Conservation (phyloP, 208 protist species). For the Kentomonas sorsogonicus region DNA sequence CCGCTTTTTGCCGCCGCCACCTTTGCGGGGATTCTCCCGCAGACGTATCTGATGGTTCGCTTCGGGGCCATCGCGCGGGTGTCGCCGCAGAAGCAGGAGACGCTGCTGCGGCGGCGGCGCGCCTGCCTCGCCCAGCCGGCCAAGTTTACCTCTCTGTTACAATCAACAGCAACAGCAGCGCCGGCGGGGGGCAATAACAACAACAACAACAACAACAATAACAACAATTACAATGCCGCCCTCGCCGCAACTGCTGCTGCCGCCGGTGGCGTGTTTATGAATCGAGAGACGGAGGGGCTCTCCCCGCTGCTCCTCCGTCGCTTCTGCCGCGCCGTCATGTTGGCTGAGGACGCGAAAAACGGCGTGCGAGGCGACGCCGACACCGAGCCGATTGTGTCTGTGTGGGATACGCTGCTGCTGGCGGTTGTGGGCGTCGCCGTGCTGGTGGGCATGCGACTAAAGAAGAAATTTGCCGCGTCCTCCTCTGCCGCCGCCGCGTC, state of each 20-base stretch:
- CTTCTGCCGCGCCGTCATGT: no score
- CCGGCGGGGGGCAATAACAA: neutral
- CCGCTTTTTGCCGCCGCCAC: conserved; percentile 72
- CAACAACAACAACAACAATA: neutral
- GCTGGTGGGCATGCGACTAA: conserved; percentile 27
- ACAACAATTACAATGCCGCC: neutral
- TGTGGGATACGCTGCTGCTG: conserved; percentile 67
- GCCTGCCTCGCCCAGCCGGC: no score
- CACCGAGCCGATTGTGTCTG: conserved; percentile 40
- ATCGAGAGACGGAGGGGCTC: no score
- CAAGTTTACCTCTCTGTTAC: no score
- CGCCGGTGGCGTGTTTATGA: no score
- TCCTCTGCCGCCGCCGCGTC: no score
- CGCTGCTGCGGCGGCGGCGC: no score
- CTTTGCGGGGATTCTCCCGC: conserved; percentile 80
- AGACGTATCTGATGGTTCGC: conserved; percentile 85
- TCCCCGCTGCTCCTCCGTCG: no score
- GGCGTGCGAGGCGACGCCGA: no score
- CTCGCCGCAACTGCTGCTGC: neutral
- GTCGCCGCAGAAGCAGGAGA: no score
- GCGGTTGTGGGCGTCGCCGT: conserved; percentile 38
- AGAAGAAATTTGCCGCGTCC: conserved; percentile 18
- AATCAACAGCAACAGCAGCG: no score
- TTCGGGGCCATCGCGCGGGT: conserved; percentile 48
- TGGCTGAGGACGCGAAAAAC: no score